Evolutionary conservation across 2,329 filamentous ascomycete genomes (phyloP).

Genomic region (Fusarium falciforme): DNA sequence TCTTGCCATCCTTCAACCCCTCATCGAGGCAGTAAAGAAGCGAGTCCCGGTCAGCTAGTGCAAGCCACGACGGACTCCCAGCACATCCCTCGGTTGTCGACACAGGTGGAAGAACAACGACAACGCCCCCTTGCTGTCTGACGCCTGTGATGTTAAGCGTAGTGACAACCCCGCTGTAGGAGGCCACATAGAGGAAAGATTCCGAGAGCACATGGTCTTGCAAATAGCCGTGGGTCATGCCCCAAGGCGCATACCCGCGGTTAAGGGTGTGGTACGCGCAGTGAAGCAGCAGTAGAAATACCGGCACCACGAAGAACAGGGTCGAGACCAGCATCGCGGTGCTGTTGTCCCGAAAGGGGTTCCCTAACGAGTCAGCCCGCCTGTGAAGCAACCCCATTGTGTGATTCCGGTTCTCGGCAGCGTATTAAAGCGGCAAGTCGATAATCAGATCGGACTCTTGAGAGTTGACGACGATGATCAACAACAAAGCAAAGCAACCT

Average conservation of each 20-base stretch:
- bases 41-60: slow-evolving; percentile 61
- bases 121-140: slow-evolving; percentile 23
- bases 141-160: slow-evolving; percentile 56
- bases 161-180: slow-evolving; percentile 61
- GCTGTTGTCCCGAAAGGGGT: slow-evolving; percentile 11
- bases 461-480: not conserved
- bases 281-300: slow-evolving; percentile 32
- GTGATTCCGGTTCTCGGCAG: not conserved
- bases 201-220: not conserved
- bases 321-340: slow-evolving; percentile 8
- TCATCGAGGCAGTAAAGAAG: slow-evolving; percentile 72
- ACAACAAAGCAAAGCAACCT: not conserved
- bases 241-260: slow-evolving; percentile 10
- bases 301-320: slow-evolving; percentile 25
- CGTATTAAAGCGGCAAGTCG: not conserved
- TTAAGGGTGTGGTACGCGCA: slow-evolving; percentile 25
- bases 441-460: not conserved
- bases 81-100: slow-evolving; percentile 61
- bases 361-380: not conserved
- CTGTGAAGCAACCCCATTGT: slow-evolving; percentile 26
- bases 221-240: slow-evolving; percentile 7
- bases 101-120: slow-evolving; percentile 53
- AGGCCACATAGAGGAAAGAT: slow-evolving; percentile 57
- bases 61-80: slow-evolving; percentile 69
- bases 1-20: slow-evolving; percentile 54